These are phyloP conservation scores for Papiliotrema fonsecae DNA, from an alignment of 1,284 basidiomycete genomes.

Conservation along the genomic window DNA sequence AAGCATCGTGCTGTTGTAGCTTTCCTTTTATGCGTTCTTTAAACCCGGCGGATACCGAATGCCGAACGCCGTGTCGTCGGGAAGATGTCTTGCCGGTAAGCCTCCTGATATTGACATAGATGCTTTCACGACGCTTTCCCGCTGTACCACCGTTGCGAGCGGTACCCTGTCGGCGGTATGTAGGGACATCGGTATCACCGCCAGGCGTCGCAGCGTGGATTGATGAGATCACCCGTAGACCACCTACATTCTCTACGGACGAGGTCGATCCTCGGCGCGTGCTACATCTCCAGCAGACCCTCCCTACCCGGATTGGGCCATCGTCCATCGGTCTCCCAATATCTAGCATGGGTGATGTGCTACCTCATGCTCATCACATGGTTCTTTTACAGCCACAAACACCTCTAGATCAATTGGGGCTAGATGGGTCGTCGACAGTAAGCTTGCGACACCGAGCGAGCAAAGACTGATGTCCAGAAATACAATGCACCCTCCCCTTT, in stretches of 20 bases:
- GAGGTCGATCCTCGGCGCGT: constrained; percentile 18
- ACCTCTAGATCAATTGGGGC: constrained; percentile 57
- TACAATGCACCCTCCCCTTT: constrained; percentile 62
- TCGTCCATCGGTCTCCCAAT: constrained; percentile 11
- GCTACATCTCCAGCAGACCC: constrained; percentile 48
- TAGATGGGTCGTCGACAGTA: constrained; percentile 59
- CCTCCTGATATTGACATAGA: no score
- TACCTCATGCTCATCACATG: constrained; percentile 65
- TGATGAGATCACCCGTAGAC: constrained; percentile 13
- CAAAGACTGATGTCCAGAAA: constrained; percentile 44
- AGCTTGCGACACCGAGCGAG: constrained; percentile 45
- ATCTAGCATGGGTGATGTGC: constrained; percentile 38
- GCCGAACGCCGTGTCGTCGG: no score
- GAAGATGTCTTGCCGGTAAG: no score
- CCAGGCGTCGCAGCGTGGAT: constrained; percentile 23
- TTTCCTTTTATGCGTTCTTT: no score
- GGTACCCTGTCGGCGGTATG: no score
- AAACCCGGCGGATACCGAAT: no score
- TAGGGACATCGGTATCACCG: no score
- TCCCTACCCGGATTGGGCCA: constrained; percentile 62
- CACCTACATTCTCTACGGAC: constrained; percentile 12
- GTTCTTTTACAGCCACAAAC: constrained; percentile 67
- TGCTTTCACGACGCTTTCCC: no score
- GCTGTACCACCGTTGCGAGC: no score
- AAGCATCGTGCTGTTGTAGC: no score